Evolutionary conservation across 495 filamentous ascomycete species (phyloP).

Genomic region (Haplographium delicatum): DNA sequence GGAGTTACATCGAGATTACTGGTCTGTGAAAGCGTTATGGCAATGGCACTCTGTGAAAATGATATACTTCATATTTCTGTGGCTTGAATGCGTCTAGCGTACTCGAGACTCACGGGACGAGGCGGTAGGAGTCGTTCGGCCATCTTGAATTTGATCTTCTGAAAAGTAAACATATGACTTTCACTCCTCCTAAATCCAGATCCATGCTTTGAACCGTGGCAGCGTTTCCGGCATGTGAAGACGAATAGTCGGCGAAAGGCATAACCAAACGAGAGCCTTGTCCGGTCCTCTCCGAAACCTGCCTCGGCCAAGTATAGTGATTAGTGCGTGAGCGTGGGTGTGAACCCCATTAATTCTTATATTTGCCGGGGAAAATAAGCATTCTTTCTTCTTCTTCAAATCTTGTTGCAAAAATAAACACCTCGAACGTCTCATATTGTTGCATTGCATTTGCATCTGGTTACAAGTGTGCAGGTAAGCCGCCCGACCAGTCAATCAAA

Average conservation of each 20-base stretch:
- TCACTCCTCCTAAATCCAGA: conserved; percentile 7
- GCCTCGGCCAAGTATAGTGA: conserved; percentile 16
- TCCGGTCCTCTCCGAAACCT: conserved; percentile 19
- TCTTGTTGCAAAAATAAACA: too few relatives aligned
- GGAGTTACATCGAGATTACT: conserved; percentile 13
- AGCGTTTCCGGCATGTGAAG: conserved; percentile 17
- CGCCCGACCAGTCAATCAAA: conserved; percentile 3
- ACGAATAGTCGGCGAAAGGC: conserved; percentile 4
- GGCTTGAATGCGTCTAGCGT: not conserved
- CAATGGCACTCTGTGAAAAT: conserved; percentile 1
- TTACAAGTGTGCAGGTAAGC: too few relatives aligned
- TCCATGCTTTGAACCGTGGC: not conserved
- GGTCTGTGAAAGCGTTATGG: not conserved
- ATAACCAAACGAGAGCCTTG: not conserved
- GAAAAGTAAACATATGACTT: conserved; percentile 7
- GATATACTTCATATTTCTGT: not conserved
- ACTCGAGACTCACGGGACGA: not conserved
- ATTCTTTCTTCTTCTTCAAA: not conserved
- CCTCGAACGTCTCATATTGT: too few relatives aligned
- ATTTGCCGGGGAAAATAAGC: not conserved
- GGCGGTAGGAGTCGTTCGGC: conserved; percentile 8
- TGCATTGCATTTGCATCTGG: too few relatives aligned
- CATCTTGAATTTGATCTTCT: conserved; percentile 5
- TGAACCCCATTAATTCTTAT: too few relatives aligned
- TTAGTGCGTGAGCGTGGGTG: too few relatives aligned